A percentile compares a stretch with the other conserved stretches of the same genome.
Evolutionary conservation across 106 monocot species (phyloP).

Genomic region (Allium cepa): DNA sequence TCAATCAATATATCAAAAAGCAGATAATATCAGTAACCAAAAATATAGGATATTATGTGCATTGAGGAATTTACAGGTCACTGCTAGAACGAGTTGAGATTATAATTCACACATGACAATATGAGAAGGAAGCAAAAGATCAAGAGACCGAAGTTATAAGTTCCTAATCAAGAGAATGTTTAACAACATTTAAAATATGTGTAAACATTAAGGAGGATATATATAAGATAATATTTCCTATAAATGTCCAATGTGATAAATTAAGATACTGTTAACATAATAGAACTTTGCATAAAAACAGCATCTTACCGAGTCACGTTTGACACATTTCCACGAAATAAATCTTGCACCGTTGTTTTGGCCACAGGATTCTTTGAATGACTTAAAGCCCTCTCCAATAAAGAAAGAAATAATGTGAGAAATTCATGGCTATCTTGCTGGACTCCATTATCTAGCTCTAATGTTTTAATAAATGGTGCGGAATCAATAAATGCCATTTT

Average conservation of each 20-base stretch:
- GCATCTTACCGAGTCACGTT: slow-evolving; percentile 78
- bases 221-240: no score
- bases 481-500: slow-evolving; percentile 91
- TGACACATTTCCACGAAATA: slow-evolving; percentile 86
- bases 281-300: neutral
- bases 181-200: no score
- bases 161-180: no score
- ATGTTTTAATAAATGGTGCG: slow-evolving; percentile 85
- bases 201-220: no score
- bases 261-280: neutral
- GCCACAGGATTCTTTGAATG: slow-evolving; percentile 58
- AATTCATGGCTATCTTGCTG: slow-evolving; percentile 99
- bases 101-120: no score
- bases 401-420: slow-evolving; percentile 90
- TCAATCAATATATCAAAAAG: no score
- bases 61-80: no score
- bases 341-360: slow-evolving; percentile 77
- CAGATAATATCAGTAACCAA: no score
- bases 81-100: no score
- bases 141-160: no score
- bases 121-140: no score
- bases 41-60: no score
- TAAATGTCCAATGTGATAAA: neutral
- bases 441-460: slow-evolving; percentile 95
- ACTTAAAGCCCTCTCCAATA: slow-evolving; percentile 69